Percentiles rank a stretch among this genome's conserved stretches.
These are phyloP conservation scores for Omphalotus guepiniiformis DNA, from an alignment of 768 basidiomycete genomes.

Conservation along the genomic window DNA sequence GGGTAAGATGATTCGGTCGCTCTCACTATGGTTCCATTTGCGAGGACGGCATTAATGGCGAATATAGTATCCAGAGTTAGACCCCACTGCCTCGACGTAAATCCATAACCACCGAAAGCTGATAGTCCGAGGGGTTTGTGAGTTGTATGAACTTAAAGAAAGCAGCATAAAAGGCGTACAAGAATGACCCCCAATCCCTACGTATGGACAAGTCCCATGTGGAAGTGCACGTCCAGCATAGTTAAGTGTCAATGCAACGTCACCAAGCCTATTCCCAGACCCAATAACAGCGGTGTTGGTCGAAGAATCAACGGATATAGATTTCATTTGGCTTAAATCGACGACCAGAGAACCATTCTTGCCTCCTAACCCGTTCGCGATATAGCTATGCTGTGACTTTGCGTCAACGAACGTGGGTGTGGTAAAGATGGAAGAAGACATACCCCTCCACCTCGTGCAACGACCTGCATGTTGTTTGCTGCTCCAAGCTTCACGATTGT, in stretches of 20 bases:
- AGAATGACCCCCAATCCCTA: slow-evolving; percentile 52
- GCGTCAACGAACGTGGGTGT: neutral
- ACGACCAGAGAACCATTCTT: slow-evolving; percentile 39
- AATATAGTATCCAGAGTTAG: slow-evolving; percentile 43
- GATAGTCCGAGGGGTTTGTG: neutral
- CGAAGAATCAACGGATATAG: slow-evolving; percentile 30
- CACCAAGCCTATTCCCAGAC: slow-evolving; percentile 42
- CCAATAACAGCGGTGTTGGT: slow-evolving; percentile 34
- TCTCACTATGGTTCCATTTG: slow-evolving; percentile 35
- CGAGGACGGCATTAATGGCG: slow-evolving; percentile 39
- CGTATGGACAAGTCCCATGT: slow-evolving; percentile 49
- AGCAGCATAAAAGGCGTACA: slow-evolving; percentile 19
- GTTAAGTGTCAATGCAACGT: slow-evolving; percentile 37
- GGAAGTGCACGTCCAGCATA: slow-evolving; percentile 40
- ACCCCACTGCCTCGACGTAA: slow-evolving; percentile 46
- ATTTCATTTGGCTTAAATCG: slow-evolving; percentile 38
- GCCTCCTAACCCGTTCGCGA: slow-evolving; percentile 45
- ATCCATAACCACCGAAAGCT: slow-evolving; percentile 48
- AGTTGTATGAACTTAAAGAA: neutral
- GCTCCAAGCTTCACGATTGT: slow-evolving; percentile 31
- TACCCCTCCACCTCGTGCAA: slow-evolving; percentile 44
- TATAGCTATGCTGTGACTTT: slow-evolving; percentile 46
- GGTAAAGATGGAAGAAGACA: slow-evolving; percentile 9
- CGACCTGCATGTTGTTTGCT: slow-evolving; percentile 30
- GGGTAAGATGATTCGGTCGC: slow-evolving; percentile 32